Conservation (phyloP, 768 basidiomycete species). For the Galerina marginata region DNA sequence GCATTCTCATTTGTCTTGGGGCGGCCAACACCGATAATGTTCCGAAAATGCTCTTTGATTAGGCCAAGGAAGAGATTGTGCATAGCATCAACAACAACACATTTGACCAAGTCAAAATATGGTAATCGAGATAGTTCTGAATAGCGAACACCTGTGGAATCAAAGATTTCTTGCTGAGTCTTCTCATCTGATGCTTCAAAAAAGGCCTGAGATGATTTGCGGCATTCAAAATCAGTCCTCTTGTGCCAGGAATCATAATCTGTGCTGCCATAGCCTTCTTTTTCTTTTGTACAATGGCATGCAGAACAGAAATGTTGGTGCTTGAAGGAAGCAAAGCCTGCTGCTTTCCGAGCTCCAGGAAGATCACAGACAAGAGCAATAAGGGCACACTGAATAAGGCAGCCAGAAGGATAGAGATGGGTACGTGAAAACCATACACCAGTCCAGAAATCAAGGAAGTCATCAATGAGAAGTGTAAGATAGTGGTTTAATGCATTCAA, state of each 20-base stretch:
- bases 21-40: constrained; percentile 13
- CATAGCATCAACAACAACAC: constrained; percentile 42
- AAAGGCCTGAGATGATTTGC: constrained; percentile 14
- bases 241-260: background rate
- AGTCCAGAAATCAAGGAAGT: constrained; percentile 36
- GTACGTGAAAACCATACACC: constrained; percentile 37
- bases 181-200: background rate
- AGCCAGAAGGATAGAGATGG: constrained; percentile 24
- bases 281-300: too few species aligned
- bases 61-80: constrained; percentile 41
- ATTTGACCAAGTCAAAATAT: constrained; percentile 37
- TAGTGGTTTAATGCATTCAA: constrained; percentile 1
- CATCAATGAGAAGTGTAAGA: too few species aligned
- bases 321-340: too few species aligned
- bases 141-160: constrained; percentile 31
- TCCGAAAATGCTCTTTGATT: constrained; percentile 32
- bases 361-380: constrained; percentile 42
- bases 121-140: constrained; percentile 30
- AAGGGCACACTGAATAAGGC: constrained; percentile 31
- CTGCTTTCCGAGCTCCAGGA: constrained; percentile 23
- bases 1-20: background rate
- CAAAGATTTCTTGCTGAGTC: constrained; percentile 17
- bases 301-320: too few species aligned
- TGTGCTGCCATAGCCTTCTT: background rate
- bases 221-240: constrained; percentile 18